These are phyloP conservation scores for Earliella scabrosa DNA, from an alignment of 1,284 basidiomycete species.

Conservation along the genomic window DNA sequence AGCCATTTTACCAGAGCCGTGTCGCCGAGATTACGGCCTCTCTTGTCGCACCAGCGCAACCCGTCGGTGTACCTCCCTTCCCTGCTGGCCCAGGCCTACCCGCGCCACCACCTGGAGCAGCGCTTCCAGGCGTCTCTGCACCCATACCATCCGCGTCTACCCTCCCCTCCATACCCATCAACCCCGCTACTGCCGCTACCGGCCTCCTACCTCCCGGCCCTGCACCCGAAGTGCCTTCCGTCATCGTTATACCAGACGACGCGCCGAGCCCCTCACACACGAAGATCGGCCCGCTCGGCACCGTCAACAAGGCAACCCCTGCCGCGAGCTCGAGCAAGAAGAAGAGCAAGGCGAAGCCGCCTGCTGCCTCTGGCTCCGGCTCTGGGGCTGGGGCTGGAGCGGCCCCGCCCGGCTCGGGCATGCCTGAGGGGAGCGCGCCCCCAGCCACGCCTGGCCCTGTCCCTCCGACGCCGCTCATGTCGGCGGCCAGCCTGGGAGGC, in stretches of 20 bases:
- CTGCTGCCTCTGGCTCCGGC: conserved; percentile 13
- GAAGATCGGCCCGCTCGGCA: conserved; percentile 79
- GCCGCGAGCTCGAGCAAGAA: conserved; percentile 40
- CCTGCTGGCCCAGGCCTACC: not conserved
- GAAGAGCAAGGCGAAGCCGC: conserved; percentile 40
- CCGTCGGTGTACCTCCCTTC: not conserved
- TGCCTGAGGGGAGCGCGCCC: conserved; percentile 1
- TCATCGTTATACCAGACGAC: conserved; percentile 63
- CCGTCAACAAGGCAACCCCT: conserved; percentile 51
- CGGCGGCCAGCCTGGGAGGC: conserved; percentile 18
- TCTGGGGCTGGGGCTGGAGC: conserved; percentile 2
- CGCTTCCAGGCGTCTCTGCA: conserved; percentile 2
- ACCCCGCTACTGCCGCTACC: not conserved
- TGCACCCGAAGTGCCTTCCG: conserved; percentile 28
- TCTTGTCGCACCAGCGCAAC: conserved; percentile 16
- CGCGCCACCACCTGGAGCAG: conserved; percentile 7
- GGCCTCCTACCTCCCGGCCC: not conserved
- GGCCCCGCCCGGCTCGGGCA: conserved; percentile 6
- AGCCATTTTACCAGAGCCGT: conserved; percentile 72
- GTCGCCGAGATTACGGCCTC: conserved; percentile 47
- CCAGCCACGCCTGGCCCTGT: conserved; percentile 5
- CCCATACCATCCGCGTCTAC: conserved; percentile 2
- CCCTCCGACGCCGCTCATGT: conserved; percentile 21
- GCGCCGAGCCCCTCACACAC: conserved; percentile 54
- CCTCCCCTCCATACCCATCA: conserved; percentile 6